Percentiles rank a stretch among this genome's conserved stretches.
These are phyloP conservation scores for Boletellus emodensis DNA, from an alignment of 768 basidiomycete genomes.

Conservation along the genomic window DNA sequence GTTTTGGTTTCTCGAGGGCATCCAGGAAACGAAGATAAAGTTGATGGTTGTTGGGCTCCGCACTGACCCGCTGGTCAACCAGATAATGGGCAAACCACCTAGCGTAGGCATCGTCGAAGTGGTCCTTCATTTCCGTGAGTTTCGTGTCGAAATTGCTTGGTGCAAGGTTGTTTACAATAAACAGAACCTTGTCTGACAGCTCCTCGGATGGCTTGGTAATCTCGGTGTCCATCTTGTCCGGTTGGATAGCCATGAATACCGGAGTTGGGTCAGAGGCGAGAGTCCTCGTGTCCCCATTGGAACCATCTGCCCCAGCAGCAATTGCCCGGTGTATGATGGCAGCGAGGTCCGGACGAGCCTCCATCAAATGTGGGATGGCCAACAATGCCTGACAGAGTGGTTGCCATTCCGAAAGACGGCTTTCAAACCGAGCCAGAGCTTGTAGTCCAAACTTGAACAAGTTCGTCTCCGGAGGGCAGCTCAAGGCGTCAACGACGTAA, in stretches of 20 bases:
- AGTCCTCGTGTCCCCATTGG: constrained; percentile 38
- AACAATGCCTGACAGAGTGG: constrained; percentile 87
- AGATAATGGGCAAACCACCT: constrained; percentile 98
- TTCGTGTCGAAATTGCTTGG: constrained; percentile 91
- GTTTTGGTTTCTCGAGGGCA: constrained; percentile 59
- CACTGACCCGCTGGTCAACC: constrained; percentile 91
- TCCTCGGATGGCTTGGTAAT: constrained; percentile 77
- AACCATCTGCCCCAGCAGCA: constrained; percentile 44
- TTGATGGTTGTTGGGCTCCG: constrained; percentile 95
- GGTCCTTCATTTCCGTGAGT: constrained; percentile 76
- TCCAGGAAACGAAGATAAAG: constrained; percentile 94
- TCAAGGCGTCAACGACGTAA: constrained; percentile 91
- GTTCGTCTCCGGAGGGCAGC: constrained; percentile 86
- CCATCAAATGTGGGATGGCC: constrained; percentile 80
- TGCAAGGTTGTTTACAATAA: constrained; percentile 97
- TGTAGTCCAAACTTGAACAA: constrained; percentile 94
- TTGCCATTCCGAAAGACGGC: constrained; percentile 85
- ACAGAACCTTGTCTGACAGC: constrained; percentile 87
- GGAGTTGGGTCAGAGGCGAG: constrained; percentile 43
- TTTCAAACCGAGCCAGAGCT: constrained; percentile 85
- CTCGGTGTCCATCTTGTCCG: constrained; percentile 61
- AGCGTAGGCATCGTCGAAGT: constrained; percentile 80
- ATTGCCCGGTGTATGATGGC: constrained; percentile 69
- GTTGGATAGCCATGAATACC: constrained; percentile 75
- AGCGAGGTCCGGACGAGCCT: constrained; percentile 79